Evolutionary conservation across 1,284 basidiomycete genomes (phyloP).

Genomic region (Cryptococcus jaspeensis): DNA sequence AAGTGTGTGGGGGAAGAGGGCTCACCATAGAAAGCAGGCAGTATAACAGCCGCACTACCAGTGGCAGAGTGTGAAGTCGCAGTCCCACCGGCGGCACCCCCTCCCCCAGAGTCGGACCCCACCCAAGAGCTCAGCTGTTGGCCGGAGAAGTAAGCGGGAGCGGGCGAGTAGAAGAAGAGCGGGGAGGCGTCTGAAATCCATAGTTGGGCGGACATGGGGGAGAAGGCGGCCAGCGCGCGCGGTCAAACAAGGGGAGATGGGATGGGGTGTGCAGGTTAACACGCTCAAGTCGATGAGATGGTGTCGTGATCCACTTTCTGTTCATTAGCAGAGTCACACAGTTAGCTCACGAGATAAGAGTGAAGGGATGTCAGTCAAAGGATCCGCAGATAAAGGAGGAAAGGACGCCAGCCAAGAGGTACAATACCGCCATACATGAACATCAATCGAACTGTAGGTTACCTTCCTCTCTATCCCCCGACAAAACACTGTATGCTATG

Average conservation of each 20-base stretch:
- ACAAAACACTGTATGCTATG: no score
- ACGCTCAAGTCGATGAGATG: background rate
- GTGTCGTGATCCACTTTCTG: background rate
- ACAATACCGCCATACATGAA: no score
- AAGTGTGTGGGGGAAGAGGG: background rate
- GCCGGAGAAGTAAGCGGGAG: constrained; percentile 17
- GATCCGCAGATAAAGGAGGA: no score
- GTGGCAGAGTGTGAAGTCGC: constrained; percentile 13
- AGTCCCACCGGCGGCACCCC: background rate
- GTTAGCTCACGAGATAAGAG: no score
- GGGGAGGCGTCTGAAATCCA: constrained; percentile 26
- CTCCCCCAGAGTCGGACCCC: background rate
- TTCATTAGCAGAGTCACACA: no score
- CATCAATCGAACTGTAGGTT: no score
- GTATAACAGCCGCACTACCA: constrained; percentile 18
- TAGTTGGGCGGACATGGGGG: constrained; percentile 10
- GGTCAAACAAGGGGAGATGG: no score
- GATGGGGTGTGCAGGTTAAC: background rate
- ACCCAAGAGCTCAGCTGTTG: constrained; percentile 13
- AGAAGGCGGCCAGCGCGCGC: no score
- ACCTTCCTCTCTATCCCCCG: no score
- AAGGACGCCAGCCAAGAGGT: no score
- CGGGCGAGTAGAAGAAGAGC: constrained; percentile 23
- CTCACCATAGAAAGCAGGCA: constrained; percentile 24
- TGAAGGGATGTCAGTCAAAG: no score